Percentiles rank a stretch among this genome's conserved stretches.
Conservation (phyloP, 257 asterid species). For the Verbascum thapsus region DNA sequence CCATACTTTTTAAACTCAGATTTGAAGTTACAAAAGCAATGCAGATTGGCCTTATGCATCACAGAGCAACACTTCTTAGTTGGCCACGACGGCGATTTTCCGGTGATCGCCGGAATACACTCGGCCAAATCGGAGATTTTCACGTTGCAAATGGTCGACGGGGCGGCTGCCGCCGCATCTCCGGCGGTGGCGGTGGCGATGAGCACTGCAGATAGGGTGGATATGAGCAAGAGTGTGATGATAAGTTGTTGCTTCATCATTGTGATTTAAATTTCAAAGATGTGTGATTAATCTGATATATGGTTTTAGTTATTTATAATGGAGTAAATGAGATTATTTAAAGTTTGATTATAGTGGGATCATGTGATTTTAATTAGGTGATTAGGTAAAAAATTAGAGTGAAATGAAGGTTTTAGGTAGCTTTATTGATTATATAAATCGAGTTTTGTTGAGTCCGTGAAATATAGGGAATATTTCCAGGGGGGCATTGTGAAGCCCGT, state of each 20-base stretch:
- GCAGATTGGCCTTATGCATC: slow-evolving; percentile 40
- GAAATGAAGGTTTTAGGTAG: no score
- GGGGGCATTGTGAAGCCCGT: slow-evolving; percentile 9
- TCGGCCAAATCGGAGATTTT: slow-evolving; percentile 40
- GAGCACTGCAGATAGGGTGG: not conserved
- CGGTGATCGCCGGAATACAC: slow-evolving; percentile 59
- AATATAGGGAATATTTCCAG: slow-evolving; percentile 24
- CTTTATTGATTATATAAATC: not conserved
- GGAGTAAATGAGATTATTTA: not conserved
- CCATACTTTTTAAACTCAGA: slow-evolving; percentile 37
- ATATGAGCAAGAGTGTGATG: slow-evolving; percentile 7
- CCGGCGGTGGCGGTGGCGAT: slow-evolving; percentile 16
- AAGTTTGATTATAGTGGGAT: not conserved
- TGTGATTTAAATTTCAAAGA: no score
- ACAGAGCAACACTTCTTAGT: slow-evolving; percentile 44
- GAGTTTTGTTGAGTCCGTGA: slow-evolving; percentile 30
- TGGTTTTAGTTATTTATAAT: slow-evolving; percentile 15
- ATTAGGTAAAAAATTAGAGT: not conserved
- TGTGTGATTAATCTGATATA: no score
- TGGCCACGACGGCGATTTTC: slow-evolving; percentile 44
- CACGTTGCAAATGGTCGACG: slow-evolving; percentile 47
- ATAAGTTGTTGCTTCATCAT: not conserved
- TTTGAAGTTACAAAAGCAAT: slow-evolving; percentile 49
- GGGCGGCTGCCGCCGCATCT: slow-evolving; percentile 16
- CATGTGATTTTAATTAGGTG: slow-evolving; percentile 17